Conservation (phyloP, 75 land plant genomes). For the Pinus tabuliformis region DNA sequence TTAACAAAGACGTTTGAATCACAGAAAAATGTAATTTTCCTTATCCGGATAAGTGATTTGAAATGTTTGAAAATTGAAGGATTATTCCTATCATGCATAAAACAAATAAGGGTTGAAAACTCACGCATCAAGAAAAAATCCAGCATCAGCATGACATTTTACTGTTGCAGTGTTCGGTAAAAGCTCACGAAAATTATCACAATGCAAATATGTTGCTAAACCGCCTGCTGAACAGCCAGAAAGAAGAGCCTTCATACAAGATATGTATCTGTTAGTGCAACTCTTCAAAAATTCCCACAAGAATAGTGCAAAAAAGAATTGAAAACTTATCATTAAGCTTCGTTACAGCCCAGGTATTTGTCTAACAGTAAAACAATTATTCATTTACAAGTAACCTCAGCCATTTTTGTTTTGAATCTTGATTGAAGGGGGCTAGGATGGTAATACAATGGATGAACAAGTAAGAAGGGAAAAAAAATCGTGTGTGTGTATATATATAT, state of each 20-base stretch:
- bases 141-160: conserved; percentile 79
- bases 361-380: no score
- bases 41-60: neutral
- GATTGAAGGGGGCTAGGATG: no score
- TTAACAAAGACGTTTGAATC: neutral
- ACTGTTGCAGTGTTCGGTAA: conserved; percentile 44
- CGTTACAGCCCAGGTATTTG: no score
- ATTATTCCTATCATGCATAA: neutral
- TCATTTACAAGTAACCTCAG: no score
- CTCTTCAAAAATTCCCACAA: neutral
- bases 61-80: neutral
- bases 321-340: neutral
- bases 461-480: no score
- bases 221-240: conserved; percentile 96
- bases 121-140: conserved; percentile 69
- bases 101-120: neutral
- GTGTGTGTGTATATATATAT: no score
- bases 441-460: no score
- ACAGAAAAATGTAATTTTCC: neutral
- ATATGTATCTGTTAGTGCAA: neutral
- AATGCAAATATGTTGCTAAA: conserved; percentile 67
- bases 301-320: neutral
- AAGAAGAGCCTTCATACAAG: conserved; percentile 66
- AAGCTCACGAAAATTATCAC: conserved; percentile 49
- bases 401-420: no score